phyloP scores from a whole-genome alignment of 2,329 filamentous ascomycete genomes.

The Colletotrichum caudatum region DNA sequence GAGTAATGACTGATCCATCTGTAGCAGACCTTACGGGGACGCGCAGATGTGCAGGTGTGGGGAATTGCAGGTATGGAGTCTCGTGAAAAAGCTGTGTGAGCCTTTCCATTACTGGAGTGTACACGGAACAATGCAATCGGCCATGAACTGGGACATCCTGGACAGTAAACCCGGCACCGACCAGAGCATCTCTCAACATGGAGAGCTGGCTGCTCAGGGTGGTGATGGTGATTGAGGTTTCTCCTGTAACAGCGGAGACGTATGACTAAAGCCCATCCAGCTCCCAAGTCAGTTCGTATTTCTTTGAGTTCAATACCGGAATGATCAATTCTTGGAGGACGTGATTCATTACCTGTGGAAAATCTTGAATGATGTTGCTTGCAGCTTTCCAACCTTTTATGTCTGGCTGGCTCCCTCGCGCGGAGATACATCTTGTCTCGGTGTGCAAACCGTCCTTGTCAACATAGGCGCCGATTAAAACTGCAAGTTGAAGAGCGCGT shows the following conservation, averaged over 20 bases:
- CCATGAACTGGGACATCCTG: conserved; percentile 5
- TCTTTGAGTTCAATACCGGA: rapidly evolving
- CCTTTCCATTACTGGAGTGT: not conserved
- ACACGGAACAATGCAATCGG: not conserved
- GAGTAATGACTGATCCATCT: not conserved
- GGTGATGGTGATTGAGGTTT: conserved; percentile 14
- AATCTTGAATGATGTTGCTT: not conserved
- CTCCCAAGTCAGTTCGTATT: not conserved
- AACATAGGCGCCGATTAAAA: conserved; percentile 53
- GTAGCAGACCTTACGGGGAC: conserved; percentile 11
- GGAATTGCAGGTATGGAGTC: not conserved
- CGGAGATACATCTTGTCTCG: conserved; percentile 5
- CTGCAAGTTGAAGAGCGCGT: conserved; percentile 53
- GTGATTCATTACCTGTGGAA: conserved; percentile 1
- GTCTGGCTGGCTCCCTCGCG: not conserved
- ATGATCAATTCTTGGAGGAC: not conserved
- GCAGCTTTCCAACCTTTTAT: not conserved
- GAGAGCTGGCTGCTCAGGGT: not conserved
- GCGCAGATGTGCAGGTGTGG: not conserved
- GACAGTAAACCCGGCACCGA: not conserved
- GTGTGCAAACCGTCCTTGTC: conserved; percentile 52
- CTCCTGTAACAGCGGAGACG: conserved; percentile 7
- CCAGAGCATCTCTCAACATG: not conserved
- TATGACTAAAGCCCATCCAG: not conserved
- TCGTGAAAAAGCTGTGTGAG: not conserved